These are phyloP conservation scores for Boeremia lycopersici DNA, from an alignment of 2,329 filamentous ascomycete genomes.

Conservation along the genomic window DNA sequence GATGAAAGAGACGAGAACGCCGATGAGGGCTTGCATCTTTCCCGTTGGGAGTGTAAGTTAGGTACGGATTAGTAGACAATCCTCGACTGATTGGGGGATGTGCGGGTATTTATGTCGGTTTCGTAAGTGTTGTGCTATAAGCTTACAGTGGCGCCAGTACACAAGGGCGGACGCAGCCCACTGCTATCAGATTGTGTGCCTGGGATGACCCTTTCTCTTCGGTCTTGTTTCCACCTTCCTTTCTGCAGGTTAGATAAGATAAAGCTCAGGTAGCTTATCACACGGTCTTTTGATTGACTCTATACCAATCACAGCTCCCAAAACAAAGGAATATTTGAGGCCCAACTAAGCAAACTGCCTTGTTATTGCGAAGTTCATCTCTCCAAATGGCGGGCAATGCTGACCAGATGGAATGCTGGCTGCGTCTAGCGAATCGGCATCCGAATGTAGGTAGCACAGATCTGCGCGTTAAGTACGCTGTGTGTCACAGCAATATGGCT, in stretches of 20 bases:
- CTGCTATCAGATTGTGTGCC: slow-evolving; percentile 7
- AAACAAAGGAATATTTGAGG: neutral
- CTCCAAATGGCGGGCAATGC: neutral
- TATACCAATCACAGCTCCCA: slow-evolving; percentile 1
- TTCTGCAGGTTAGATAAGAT: slow-evolving; percentile 1
- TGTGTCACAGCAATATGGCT: slow-evolving; percentile 10
- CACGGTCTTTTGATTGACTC: neutral
- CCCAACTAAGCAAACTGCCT: slow-evolving; percentile 5
- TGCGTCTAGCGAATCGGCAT: slow-evolving; percentile 10
- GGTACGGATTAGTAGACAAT: neutral
- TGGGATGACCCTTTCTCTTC: neutral
- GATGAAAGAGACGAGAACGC: slow-evolving; percentile 12
- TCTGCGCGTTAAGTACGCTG: slow-evolving; percentile 1
- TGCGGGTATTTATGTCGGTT: neutral
- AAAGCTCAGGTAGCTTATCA: neutral
- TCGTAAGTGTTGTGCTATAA: neutral
- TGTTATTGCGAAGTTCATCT: neutral
- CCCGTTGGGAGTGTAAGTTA: neutral
- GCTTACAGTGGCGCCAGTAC: neutral
- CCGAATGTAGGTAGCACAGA: slow-evolving; percentile 7
- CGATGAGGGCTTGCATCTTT: slow-evolving; percentile 18
- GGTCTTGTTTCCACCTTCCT: neutral
- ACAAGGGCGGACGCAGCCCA: slow-evolving; percentile 8
- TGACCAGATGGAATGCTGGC: slow-evolving; percentile 14
- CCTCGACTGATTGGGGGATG: neutral